These are phyloP conservation scores for Flaveria robusta DNA, from an alignment of 129 eudicot species.

Conservation along the genomic window DNA sequence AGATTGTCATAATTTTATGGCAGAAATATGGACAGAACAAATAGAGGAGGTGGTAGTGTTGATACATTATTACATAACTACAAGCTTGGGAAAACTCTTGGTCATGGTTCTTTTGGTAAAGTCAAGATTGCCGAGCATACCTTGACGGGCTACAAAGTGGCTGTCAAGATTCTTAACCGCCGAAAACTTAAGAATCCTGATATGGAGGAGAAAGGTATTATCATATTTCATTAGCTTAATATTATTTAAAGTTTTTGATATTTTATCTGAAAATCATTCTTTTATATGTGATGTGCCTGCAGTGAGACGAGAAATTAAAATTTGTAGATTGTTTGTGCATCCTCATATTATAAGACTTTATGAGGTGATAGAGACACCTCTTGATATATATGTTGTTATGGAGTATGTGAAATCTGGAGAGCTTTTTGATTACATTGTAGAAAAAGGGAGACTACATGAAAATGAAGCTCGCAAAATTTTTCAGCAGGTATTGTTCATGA, in stretches of 20 bases:
- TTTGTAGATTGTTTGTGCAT: slow-evolving; percentile 74
- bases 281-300: slow-evolving; percentile 25
- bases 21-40: slow-evolving; percentile 59
- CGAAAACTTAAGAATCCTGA: slow-evolving; percentile 59
- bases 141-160: slow-evolving; percentile 67
- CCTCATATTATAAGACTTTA: slow-evolving; percentile 90
- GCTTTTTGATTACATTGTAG: slow-evolving; percentile 89
- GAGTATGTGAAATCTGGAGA: slow-evolving; percentile 85
- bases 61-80: slow-evolving; percentile 55
- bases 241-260: not conserved
- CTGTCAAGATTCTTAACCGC: slow-evolving; percentile 72
- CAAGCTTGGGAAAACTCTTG: slow-evolving; percentile 73
- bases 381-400: slow-evolving; percentile 81
- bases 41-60: slow-evolving; percentile 43
- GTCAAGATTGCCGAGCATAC: slow-evolving; percentile 73
- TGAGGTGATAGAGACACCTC: slow-evolving; percentile 92
- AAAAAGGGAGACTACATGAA: slow-evolving; percentile 84
- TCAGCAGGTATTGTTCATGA: slow-evolving; percentile 62
- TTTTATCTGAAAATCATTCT: not conserved
- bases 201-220: slow-evolving; percentile 68
- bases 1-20: slow-evolving; percentile 16
- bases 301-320: slow-evolving; percentile 83
- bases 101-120: slow-evolving; percentile 74
- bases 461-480: slow-evolving; percentile 78
- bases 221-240: not conserved